Percentiles rank a stretch among this genome's conserved stretches.
phyloP scores from a whole-genome alignment of 2,329 filamentous ascomycete genomes.

The Fusarium nanum region DNA sequence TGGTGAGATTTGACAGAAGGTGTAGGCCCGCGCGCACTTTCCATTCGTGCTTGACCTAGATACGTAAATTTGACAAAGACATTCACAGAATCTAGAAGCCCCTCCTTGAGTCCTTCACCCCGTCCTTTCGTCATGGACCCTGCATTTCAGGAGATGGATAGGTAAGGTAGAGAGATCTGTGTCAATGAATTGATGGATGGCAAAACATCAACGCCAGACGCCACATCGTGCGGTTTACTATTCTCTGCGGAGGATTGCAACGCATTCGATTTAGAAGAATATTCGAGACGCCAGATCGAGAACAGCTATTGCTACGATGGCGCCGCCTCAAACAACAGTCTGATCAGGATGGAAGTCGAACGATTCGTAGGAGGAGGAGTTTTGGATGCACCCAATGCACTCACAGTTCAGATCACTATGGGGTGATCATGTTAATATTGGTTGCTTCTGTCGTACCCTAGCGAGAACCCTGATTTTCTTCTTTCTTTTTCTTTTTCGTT shows the following conservation, averaged over 20 bases:
- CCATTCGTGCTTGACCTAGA: background rate
- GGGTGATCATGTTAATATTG: background rate
- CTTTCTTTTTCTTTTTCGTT: background rate
- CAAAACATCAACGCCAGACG: slow-evolving; percentile 28
- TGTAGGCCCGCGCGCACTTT: background rate
- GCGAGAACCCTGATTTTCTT: slow-evolving; percentile 12
- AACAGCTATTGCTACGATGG: slow-evolving; percentile 12
- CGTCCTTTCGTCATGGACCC: slow-evolving; percentile 12
- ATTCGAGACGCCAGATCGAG: slow-evolving; percentile 14
- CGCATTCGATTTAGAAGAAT: slow-evolving; percentile 13
- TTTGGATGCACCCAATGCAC: background rate
- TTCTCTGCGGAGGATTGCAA: slow-evolving; percentile 8
- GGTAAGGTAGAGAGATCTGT: background rate
- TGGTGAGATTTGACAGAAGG: slow-evolving; percentile 13
- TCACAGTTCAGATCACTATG: background rate
- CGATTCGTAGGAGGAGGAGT: background rate
- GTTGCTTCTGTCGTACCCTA: background rate
- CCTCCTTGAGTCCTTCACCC: background rate
- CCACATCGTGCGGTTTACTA: slow-evolving; percentile 27
- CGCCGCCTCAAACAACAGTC: slow-evolving; percentile 19
- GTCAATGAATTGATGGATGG: slow-evolving; percentile 3
- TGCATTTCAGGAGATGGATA: background rate
- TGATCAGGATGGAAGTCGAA: background rate
- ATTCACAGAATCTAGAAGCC: slow-evolving; percentile 22
- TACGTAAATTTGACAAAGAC: slow-evolving; percentile 4